Evolutionary conservation across 805 yeast genomes (phyloP).

Genomic region (Lachancea lanzarotensis): DNA sequence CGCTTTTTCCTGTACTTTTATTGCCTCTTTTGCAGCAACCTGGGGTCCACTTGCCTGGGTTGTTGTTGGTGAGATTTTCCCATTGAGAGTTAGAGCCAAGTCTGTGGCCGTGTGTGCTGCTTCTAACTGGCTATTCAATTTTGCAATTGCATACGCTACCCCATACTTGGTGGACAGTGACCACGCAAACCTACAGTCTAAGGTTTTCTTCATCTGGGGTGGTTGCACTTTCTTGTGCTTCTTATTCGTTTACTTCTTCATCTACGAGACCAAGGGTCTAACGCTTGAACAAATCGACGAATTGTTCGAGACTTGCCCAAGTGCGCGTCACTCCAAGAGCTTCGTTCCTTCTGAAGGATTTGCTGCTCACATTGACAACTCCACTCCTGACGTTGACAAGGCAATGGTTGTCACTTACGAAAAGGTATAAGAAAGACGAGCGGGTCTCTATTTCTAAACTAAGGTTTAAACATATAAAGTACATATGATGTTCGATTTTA

Average conservation of each 20-base stretch:
- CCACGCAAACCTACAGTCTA: slow-evolving; percentile 59
- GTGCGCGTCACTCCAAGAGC: slow-evolving; percentile 14
- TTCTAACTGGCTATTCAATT: slow-evolving; percentile 62
- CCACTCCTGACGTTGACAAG: slow-evolving; percentile 10
- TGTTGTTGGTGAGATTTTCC: slow-evolving; percentile 63
- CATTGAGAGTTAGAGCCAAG: slow-evolving; percentile 60
- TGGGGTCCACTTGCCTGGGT: slow-evolving; percentile 73
- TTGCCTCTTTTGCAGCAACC: slow-evolving; percentile 67
- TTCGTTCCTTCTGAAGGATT: slow-evolving; percentile 13
- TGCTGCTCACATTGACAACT: neutral
- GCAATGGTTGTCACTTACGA: slow-evolving; percentile 13
- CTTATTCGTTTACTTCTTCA: slow-evolving; percentile 63
- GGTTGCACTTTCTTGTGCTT: slow-evolving; percentile 53
- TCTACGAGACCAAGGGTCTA: slow-evolving; percentile 75
- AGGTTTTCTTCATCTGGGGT: slow-evolving; percentile 55
- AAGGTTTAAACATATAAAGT: neutral
- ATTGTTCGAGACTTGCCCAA: slow-evolving; percentile 10
- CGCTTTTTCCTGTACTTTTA: slow-evolving; percentile 56
- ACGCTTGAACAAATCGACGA: slow-evolving; percentile 77
- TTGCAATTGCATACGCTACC: slow-evolving; percentile 65
- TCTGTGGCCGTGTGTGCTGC: slow-evolving; percentile 56
- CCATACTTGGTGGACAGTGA: slow-evolving; percentile 46
- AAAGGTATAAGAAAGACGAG: slow-evolving; percentile 8
- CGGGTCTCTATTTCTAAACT: neutral
- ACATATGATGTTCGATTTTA: neutral